Base-by-base conservation (phyloP, 2,329 filamentous ascomycete genomes). In the Neonectria magnoliae region DNA sequence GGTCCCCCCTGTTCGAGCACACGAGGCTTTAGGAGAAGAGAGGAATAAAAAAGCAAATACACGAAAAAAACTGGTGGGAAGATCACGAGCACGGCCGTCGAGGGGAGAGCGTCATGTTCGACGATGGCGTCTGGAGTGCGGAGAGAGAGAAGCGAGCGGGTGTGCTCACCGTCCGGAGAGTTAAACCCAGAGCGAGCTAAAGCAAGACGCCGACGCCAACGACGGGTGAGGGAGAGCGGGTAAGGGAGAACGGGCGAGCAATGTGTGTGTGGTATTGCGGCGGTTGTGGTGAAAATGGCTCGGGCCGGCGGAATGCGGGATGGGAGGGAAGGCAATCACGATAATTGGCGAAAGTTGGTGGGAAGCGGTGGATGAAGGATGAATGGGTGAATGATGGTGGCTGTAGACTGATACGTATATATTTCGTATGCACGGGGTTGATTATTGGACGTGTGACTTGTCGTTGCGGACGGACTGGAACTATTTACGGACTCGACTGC, bases 121-220 rank as follows among this genome's bases (percentile, higher is more conserved):
- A 68, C 62, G 29, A 57, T 42, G 29, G 57, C 53, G 60, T 38
- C 36, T 58, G 53, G 57, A 62, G 41, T 57, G 61, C 62, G 57
- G 51, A 69, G 54, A 36, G 60, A 62, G 57, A 36, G n/a, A 61
- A 60, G 66, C 36, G 58, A 54, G 59, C 57, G 61, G 64, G 68
- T 53, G 45, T 56, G 54, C 69, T 71, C 65, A 71, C 69, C 68
- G 69, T 71, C 61, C 58, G 68, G 57, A 64, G 50, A 51, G 42
- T 51, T 66, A 18, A 18, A 68, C 42, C n/a, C n/a, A 13, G 38
- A n/a, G 36, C 14, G 36, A 38, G 38, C 8, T 42, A 20, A 42
- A 42, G 38, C n/a, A 20, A 20, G 18, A 18, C 9, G 38, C 38
- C 45, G 56, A 55, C 63, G 52, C 63, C 25, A 25, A 25, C 25